Base-by-base conservation (phyloP, 1,139 yeast species). In the Sugiyamaella neomexicana region DNA sequence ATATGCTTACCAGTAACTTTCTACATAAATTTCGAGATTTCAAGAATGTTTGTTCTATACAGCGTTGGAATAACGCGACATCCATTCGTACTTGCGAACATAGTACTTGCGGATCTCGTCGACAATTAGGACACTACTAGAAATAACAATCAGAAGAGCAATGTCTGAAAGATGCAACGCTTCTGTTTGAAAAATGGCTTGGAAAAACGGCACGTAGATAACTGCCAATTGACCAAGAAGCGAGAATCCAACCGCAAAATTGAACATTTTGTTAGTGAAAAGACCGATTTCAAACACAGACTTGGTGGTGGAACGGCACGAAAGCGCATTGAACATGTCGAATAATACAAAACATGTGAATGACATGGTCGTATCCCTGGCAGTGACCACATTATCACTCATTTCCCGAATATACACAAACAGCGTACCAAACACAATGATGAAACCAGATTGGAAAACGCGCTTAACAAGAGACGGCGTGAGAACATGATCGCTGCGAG, bases 291-390 rank as follows among this genome's bases (percentile, higher is more conserved):
- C 86, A 65, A 89, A 85, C 15, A 86, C 80, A 2, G 95, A 86
- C 69, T 89, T 90, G 46, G 89, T 79, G 58, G 85, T 79, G 59
- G 95, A 95, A 66, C 98, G 89, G 69, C 97, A 91, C 8, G 96
- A 76, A 60, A 93, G 77, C 0, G 98, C 99, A 69, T 90, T 93
- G 74, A 93, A 93, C 95, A 93, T 87, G 71, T 93, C 99, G 66
- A 84, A 93, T 55, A 91, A 76, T 10, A 93, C 98, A 72, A 93
- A 93, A 68, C 98, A 89, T 0, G 98, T 93, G 67, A 93, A 93
- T 0, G 98, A 90, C 97, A 93, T 91, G n/a, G 99, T 93, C 12
- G 98, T 91, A 68, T 91, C 98, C 72, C 98, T 85, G 12, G 93
- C 85, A 2, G 97, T 89, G 55, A 91, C 83, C 59, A 79, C 80